Base-by-base conservation (phyloP, 495 filamentous ascomycete genomes). In the Delitschia confertaspora region DNA sequence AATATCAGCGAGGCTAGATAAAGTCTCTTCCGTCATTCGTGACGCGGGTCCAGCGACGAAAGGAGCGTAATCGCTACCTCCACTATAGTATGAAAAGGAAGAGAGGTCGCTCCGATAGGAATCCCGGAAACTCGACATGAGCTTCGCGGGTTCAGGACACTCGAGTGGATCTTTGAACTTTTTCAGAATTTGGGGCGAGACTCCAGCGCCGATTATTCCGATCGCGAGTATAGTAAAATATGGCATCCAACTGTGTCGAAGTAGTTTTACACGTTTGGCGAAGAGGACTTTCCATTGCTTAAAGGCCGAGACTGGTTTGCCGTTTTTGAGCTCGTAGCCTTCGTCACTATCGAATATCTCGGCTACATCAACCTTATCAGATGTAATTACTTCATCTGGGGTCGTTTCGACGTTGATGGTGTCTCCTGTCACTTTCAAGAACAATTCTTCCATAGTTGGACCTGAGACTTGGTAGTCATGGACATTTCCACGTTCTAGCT, bases 391-490 rank as follows among this genome's bases (percentile, higher is more conserved):
- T 9, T 7, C 6, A 3, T 38, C 39, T 23, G 14, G 21, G 17
- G 11, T 13, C 2, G 25, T 39, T 7, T 39, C 20, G 10, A 17
- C 4, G 20, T 36, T 29, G 10, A 47, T 39, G 6, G 24, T 38
- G 18, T 89, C 83, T 42, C 82, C 80, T 1, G 87, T 85, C 23
- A 88, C 71, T 42, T 83, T 82, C 39, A 93, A 62, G 60, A 94
- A 94, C 0, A 93, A 81, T 55, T 88, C 83, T 57, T 88, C 84
- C 47, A 94, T 91, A 0, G 82, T 89, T 3, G 87, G 85, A 0
- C 86, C 85, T 22, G 77, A 78, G 26, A 88, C 76, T 33, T 82
- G 76, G 58, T 87, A 88, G 26, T 88, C 81, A 1, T 66, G 63
- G 27, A 85, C 69, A 1, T 73, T 75, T 2, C 68, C 66, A 1